Evolutionary conservation across 1,139 yeast species (phyloP).

Genomic region (Diutina ranongensis): DNA sequence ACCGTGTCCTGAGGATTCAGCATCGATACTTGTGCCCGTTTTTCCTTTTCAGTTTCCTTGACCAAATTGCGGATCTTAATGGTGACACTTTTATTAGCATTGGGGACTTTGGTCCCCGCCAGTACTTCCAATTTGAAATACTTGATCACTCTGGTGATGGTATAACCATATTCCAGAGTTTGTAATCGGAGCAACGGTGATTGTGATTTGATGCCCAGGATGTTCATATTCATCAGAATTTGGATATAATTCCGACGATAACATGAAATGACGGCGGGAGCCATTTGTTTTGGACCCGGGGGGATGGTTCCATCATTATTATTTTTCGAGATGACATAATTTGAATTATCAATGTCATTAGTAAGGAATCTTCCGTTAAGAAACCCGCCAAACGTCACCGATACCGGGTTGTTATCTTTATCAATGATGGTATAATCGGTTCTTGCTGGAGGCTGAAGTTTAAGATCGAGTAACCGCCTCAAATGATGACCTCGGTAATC

Average conservation of each 20-base stretch:
- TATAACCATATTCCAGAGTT: slow-evolving; percentile 3
- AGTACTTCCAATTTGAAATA: slow-evolving; percentile 4
- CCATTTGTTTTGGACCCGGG: not conserved
- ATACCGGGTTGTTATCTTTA: not conserved
- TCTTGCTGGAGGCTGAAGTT: not conserved
- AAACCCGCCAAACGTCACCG: slow-evolving; percentile 22
- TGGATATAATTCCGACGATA: slow-evolving; percentile 36
- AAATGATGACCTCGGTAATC: not conserved
- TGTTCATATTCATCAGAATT: slow-evolving; percentile 23
- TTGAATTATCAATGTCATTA: slow-evolving; percentile 30
- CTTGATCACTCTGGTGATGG: slow-evolving; percentile 2
- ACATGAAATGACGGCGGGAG: slow-evolving; percentile 25
- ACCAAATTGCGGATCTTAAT: not conserved
- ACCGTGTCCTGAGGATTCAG: slow-evolving; percentile 12
- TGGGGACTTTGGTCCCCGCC: not conserved
- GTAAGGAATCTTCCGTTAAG: slow-evolving; percentile 33
- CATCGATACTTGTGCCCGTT: not conserved
- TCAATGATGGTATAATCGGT: not conserved
- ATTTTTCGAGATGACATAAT: slow-evolving; percentile 16
- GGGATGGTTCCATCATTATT: not conserved
- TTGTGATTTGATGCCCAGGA: slow-evolving; percentile 9
- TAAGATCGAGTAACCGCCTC: not conserved
- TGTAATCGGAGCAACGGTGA: slow-evolving; percentile 2
- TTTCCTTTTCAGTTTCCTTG: slow-evolving; percentile 5
- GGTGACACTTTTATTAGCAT: not conserved